A percentile compares a stretch with the other conserved stretches of the same genome.
phyloP scores from a whole-genome alignment of 2,329 filamentous ascomycete species.

The Trichoderma semiorbis region DNA sequence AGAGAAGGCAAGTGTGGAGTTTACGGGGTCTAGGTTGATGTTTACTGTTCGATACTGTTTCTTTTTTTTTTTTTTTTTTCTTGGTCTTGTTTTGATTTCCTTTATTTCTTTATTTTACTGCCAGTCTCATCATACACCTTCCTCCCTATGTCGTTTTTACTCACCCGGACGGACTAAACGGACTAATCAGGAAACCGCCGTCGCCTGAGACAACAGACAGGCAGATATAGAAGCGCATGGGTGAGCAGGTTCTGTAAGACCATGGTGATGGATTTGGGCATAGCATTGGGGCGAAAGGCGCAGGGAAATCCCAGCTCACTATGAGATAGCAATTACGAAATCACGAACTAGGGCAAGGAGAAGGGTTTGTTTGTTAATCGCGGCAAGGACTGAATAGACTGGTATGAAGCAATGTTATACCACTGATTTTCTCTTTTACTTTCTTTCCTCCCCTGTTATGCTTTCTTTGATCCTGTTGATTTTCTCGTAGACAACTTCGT shows the following conservation, averaged over 20 bases:
- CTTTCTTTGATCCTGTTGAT: neutral
- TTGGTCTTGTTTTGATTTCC: neutral
- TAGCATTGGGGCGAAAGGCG: conserved; percentile 30
- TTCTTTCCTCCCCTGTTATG: neutral
- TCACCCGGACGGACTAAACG: neutral
- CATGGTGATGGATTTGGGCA: conserved; percentile 19
- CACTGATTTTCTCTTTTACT: neutral
- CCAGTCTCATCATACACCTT: neutral
- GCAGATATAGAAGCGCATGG: neutral
- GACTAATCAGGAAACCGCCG: neutral
- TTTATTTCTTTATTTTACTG: neutral
- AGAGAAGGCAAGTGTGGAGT: conserved; percentile 1
- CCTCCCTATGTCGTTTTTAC: neutral
- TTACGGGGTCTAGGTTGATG: neutral
- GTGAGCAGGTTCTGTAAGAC: neutral
- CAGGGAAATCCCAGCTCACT: conserved; percentile 15
- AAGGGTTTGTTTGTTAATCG: neutral
- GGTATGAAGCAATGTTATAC: conserved; percentile 9
- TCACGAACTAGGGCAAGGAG: neutral
- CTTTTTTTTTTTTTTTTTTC: too few species aligned
- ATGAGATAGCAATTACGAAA: neutral
- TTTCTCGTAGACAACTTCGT: neutral
- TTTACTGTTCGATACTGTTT: neutral
- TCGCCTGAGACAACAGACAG: neutral
- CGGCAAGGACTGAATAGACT: conserved; percentile 2